Conservation (phyloP, 2,329 filamentous ascomycete genomes). For the Aspergillus hortae region DNA sequence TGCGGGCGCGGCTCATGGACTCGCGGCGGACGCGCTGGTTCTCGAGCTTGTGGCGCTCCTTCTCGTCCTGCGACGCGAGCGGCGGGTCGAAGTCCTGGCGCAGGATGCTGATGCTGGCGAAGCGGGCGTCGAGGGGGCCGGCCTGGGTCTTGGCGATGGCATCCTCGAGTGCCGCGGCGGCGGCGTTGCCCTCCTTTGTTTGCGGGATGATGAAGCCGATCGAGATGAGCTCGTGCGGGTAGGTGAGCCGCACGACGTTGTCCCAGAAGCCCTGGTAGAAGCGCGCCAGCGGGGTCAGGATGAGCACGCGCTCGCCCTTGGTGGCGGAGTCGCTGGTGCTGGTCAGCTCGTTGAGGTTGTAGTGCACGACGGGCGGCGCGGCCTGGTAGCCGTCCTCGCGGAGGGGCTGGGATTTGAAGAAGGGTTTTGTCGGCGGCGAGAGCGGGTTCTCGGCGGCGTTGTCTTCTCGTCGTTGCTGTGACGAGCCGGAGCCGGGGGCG, state of each 20-base stretch:
- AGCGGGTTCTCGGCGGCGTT: conserved; percentile 64
- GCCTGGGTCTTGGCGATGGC: conserved; percentile 83
- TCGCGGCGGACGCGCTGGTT: conserved; percentile 84
- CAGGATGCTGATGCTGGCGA: conserved; percentile 90
- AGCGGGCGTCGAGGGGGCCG: conserved; percentile 74
- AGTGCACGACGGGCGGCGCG: conserved; percentile 84
- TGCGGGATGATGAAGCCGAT: conserved; percentile 95
- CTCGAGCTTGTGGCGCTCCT: conserved; percentile 83
- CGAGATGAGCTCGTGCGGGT: conserved; percentile 92
- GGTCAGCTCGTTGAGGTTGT: conserved; percentile 93
- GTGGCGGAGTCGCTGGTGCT: conserved; percentile 70
- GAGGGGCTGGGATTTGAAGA: conserved; percentile 60
- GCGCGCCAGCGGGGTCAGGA: conserved; percentile 86
- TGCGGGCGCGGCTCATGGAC: conserved; percentile 89
- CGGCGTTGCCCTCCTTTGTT: conserved; percentile 84
- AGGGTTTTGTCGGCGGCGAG: conserved; percentile 70
- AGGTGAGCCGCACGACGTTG: conserved; percentile 77
- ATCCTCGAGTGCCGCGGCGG: conserved; percentile 76
- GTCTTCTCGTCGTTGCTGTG: conserved; percentile 51
- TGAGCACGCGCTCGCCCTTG: conserved; percentile 81
- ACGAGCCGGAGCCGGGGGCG: conserved; percentile 45
- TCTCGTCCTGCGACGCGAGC: conserved; percentile 74
- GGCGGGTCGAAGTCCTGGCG: conserved; percentile 91
- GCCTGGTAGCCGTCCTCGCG: conserved; percentile 47
- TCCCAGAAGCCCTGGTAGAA: conserved; percentile 97